Base-by-base conservation (phyloP, 371 early-diverging fungal genomes). In the Phascolomyces articulosus region DNA sequence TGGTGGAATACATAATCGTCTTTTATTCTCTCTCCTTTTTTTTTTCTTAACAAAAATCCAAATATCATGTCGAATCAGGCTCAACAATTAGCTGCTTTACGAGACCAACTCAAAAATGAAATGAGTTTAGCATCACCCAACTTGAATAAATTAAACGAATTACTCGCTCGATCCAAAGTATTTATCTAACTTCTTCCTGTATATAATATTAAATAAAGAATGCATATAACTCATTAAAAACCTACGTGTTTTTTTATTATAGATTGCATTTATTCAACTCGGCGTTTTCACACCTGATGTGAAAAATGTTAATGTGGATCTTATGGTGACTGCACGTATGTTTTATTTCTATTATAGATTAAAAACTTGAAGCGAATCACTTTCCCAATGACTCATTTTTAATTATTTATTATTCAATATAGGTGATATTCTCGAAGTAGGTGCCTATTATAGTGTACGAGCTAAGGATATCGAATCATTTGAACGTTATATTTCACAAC, bases 401-500 rank as follows among this genome's bases (percentile, higher is more conserved):
- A 9, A 9, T 34, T 34, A 9, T 1, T 9, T 34, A 11, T 2
- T 34, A 34, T 34, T 34, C 6, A 34, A 34, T 9, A 34, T 55
- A 94, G 93, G 96, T 59, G 94, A 96, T 44, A 85, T 95, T 40
- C 84, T 97, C 47, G 98, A 98, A 80, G 83, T 91, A 57, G 98
- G 96, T 18, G 97, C 96, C 15, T 90, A 91, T 61, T 90, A 89
- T 79, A 91, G 92, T 68, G 87, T 97, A 58, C 90, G 91, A 55
- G 84, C 83, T 23, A 87, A 92, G 68, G 93, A 97, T 56, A 93
- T 95, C 67, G 88, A 90, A 13, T 85, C 93, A 16, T 97, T 98
- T 72, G 98, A 97, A 79, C 89, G 97, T 66, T 96, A 95, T 72
- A 88, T 96, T 71, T 86, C 94, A n/a, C 97, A 98, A 79, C 88